Evolutionary conservation across 2,329 filamentous ascomycete species (phyloP).

Genomic region (Atkinsonella texensis): DNA sequence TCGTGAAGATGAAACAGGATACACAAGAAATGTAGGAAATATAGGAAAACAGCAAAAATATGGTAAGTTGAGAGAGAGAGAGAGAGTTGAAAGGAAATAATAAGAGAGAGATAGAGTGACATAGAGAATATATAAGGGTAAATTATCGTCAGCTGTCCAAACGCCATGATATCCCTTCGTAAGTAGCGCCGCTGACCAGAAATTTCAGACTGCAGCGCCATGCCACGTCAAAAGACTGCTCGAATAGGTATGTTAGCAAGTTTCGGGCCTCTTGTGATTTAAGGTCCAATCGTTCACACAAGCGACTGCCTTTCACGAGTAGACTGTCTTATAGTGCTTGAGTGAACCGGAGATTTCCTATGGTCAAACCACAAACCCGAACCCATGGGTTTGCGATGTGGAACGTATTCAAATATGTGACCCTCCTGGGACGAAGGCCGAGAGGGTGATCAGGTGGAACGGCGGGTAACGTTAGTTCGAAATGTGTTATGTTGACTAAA

Average conservation of each 20-base stretch:
- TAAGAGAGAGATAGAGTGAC: background rate
- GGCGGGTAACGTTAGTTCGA: background rate
- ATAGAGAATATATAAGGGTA: background rate
- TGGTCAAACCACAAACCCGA: background rate
- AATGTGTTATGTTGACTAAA: background rate
- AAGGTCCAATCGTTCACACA: too few species aligned
- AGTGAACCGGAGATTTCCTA: background rate
- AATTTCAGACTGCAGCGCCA: background rate
- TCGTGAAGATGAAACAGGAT: background rate
- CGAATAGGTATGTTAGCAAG: too few species aligned
- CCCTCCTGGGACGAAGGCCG: background rate
- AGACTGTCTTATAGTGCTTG: too few species aligned
- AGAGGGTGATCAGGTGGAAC: background rate
- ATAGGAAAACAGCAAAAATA: background rate
- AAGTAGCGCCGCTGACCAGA: background rate
- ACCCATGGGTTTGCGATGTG: background rate
- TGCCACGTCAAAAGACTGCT: too few species aligned
- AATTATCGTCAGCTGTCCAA: background rate
- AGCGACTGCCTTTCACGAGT: too few species aligned
- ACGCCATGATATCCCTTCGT: background rate
- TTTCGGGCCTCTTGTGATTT: too few species aligned
- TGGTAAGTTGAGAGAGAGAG: too few species aligned
- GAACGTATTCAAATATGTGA: slow-evolving; percentile 2
- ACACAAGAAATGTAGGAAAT: background rate
- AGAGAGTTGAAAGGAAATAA: too few species aligned